A percentile compares a stretch with the other conserved stretches of the same genome.
phyloP scores from a whole-genome alignment of 768 basidiomycete species.

The Dendrothele bispora region DNA sequence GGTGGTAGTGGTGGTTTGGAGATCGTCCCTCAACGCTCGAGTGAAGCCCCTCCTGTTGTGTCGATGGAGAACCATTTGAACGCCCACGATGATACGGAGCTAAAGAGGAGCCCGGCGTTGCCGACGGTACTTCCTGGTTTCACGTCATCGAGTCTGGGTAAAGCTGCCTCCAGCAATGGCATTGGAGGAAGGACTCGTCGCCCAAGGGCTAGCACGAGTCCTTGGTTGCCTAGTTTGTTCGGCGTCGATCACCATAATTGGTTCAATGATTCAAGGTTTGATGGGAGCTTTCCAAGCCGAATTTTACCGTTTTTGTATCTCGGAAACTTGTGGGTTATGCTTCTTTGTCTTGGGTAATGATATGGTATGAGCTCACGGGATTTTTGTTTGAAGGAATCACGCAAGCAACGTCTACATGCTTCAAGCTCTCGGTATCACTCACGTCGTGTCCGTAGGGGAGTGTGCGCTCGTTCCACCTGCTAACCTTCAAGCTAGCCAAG shows the following conservation, averaged over 20 bases:
- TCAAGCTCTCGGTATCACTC: conserved; percentile 91
- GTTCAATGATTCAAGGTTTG: conserved; percentile 92
- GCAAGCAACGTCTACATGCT: conserved; percentile 95
- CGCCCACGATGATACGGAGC: no score
- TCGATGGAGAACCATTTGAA: no score
- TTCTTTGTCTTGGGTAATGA: conserved; percentile 12
- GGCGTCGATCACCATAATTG: conserved; percentile 78
- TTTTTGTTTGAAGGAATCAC: conserved; percentile 64
- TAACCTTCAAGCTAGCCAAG: conserved; percentile 21
- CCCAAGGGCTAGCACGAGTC: conserved; percentile 70
- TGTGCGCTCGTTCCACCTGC: conserved; percentile 87
- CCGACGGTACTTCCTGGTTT: neutral
- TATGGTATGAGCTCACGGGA: neutral
- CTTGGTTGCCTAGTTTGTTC: conserved; percentile 58
- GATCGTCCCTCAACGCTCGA: no score
- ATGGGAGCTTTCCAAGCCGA: conserved; percentile 95
- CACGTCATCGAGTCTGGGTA: neutral
- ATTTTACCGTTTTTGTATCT: conserved; percentile 91
- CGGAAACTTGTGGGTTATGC: conserved; percentile 79
- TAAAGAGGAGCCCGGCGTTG: no score
- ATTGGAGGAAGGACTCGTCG: conserved; percentile 39
- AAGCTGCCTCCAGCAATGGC: conserved; percentile 27
- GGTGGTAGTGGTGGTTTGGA: no score
- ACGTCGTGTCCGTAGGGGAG: conserved; percentile 96
- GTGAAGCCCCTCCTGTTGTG: no score